phyloP scores from a whole-genome alignment of 148 eudicot species.

The Hydrangea macrophylla region DNA sequence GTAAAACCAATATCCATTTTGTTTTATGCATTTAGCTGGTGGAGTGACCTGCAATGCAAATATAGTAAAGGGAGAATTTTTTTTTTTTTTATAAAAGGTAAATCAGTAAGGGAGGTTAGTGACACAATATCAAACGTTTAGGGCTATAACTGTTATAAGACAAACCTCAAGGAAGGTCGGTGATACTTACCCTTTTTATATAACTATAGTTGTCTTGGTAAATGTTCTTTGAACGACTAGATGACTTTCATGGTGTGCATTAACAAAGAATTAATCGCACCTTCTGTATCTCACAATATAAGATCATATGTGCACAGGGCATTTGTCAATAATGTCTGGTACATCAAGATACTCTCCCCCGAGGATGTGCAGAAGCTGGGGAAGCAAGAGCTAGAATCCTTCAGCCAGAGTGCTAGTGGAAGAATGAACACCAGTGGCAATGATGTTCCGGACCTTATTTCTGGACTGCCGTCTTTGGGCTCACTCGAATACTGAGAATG shows the following conservation, averaged over 20 bases:
- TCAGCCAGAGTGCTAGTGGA: constrained; percentile 24
- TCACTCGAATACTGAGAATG: constrained; percentile 36
- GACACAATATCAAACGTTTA: no score
- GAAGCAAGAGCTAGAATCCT: constrained; percentile 53
- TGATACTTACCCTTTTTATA: no score
- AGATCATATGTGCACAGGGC: constrained; percentile 51
- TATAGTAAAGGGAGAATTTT: no score
- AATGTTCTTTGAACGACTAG: no score
- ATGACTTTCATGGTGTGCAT: background rate
- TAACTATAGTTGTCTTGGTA: no score
- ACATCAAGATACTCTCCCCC: constrained; percentile 95
- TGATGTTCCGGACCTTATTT: constrained; percentile 32
- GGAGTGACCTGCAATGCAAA: no score
- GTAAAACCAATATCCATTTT: no score
- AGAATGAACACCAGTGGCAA: constrained; percentile 30
- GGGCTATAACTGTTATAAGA: no score
- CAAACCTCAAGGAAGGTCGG: no score
- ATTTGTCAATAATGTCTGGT: constrained; percentile 94
- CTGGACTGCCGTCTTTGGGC: constrained; percentile 43
- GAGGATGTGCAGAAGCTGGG: constrained; percentile 83
- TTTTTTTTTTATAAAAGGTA: no score
- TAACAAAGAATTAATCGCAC: background rate
- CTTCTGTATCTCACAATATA: background rate
- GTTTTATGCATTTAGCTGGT: no score
- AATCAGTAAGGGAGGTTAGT: no score